A percentile compares a stretch with the other conserved stretches of the same genome.
Evolutionary conservation across 2,329 filamentous ascomycete species (phyloP).

Genomic region (Fusarium subglutinans): DNA sequence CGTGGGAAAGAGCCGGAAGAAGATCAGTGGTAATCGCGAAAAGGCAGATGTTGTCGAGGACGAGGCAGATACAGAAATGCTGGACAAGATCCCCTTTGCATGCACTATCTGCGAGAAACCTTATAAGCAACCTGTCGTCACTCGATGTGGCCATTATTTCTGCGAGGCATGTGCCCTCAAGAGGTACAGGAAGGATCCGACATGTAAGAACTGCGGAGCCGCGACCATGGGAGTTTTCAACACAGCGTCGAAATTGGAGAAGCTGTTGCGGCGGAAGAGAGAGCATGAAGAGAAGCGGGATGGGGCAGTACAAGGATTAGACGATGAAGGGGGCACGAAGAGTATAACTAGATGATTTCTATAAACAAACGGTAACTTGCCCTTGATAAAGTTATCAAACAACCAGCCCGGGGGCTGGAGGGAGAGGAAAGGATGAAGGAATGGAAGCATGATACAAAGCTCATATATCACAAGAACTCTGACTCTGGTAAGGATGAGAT

Average conservation of each 20-base stretch:
- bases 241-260: constrained; percentile 82
- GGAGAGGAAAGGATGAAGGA: too few species aligned
- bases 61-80: constrained; percentile 71
- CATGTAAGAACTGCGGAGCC: constrained; percentile 84
- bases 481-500: too few species aligned
- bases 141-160: constrained; percentile 95
- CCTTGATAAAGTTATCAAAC: background rate
- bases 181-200: constrained; percentile 85
- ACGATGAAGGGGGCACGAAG: background rate
- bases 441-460: too few species aligned
- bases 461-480: too few species aligned
- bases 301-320: background rate
- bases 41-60: constrained; percentile 50
- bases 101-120: constrained; percentile 85
- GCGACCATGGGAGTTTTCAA: constrained; percentile 93
- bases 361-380: background rate
- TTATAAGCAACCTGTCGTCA: constrained; percentile 84
- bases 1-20: constrained; percentile 75
- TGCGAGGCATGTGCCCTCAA: constrained; percentile 90
- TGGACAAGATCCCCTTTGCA: constrained; percentile 87
- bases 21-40: constrained; percentile 59
- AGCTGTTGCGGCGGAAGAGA: constrained; percentile 78
- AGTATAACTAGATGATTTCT: accelerated
- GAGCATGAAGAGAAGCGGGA: constrained; percentile 64
- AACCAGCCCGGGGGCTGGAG: background rate